These are phyloP conservation scores for Nigrospora sphaerica DNA, from an alignment of 2,329 filamentous ascomycete species.

Conservation along the genomic window DNA sequence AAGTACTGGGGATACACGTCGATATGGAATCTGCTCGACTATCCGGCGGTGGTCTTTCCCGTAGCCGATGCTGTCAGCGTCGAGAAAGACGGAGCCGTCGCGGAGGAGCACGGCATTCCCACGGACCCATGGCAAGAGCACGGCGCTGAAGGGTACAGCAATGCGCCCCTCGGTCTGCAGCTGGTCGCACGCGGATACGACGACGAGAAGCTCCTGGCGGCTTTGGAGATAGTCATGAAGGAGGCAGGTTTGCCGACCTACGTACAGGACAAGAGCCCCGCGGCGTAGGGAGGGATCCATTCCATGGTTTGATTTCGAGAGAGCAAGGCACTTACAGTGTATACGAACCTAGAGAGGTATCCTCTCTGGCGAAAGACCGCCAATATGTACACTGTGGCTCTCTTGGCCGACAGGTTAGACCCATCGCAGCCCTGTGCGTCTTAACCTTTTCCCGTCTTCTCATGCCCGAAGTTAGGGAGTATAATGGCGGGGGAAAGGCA, in stretches of 20 bases:
- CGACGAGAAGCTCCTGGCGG: slow-evolving; percentile 28
- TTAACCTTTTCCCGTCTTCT: too few relatives aligned
- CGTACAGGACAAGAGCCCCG: background rate
- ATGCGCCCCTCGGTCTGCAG: slow-evolving; percentile 32
- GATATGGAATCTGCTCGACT: slow-evolving; percentile 65
- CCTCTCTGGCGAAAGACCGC: too few relatives aligned
- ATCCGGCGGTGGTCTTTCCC: slow-evolving; percentile 56
- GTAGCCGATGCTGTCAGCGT: slow-evolving; percentile 21
- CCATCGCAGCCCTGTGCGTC: too few relatives aligned
- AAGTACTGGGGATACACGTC: slow-evolving; percentile 59
- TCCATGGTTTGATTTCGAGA: too few relatives aligned
- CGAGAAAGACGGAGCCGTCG: slow-evolving; percentile 1
- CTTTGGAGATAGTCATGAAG: slow-evolving; percentile 22
- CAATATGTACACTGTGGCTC: too few relatives aligned
- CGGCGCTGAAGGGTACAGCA: slow-evolving; percentile 26
- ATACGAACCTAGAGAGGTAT: too few relatives aligned
- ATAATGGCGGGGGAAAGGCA: too few relatives aligned
- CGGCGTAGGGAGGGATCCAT: too few relatives aligned
- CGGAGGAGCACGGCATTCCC: slow-evolving; percentile 6
- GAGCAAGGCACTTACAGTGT: too few relatives aligned
- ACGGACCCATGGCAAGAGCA: slow-evolving; percentile 23
- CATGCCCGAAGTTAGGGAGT: too few relatives aligned
- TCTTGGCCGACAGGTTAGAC: too few relatives aligned
- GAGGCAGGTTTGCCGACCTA: slow-evolving; percentile 19
- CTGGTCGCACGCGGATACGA: slow-evolving; percentile 27